These are phyloP conservation scores for Flagelloscypha sp. DNA, from an alignment of 768 basidiomycete genomes.

Conservation along the genomic window DNA sequence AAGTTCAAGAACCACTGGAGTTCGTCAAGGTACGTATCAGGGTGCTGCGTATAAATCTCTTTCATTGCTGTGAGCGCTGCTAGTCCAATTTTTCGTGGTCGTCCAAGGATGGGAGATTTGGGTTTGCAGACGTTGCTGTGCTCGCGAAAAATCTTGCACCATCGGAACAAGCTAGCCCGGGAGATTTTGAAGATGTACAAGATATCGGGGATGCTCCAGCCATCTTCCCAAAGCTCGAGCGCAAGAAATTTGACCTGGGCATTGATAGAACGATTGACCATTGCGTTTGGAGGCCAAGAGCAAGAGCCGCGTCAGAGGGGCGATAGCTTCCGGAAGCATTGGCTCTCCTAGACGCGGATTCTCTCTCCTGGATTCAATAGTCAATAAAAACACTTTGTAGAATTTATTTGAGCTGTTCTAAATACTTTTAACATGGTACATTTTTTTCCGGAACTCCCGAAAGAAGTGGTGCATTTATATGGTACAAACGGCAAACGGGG, in stretches of 20 bases:
- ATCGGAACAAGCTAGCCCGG: slow-evolving; percentile 16
- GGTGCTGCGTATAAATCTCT: slow-evolving; percentile 10
- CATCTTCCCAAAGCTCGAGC: slow-evolving; percentile 15
- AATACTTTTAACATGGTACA: too few relatives aligned
- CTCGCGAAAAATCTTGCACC: slow-evolving; percentile 16
- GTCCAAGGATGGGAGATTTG: slow-evolving; percentile 15
- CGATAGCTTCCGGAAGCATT: too few relatives aligned
- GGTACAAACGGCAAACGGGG: too few relatives aligned
- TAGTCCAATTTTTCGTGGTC: slow-evolving; percentile 11
- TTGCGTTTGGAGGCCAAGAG: too few relatives aligned
- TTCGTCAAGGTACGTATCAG: slow-evolving; percentile 16
- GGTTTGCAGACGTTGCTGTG: slow-evolving; percentile 8
- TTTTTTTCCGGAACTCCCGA: too few relatives aligned
- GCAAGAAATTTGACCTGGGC: slow-evolving; percentile 19
- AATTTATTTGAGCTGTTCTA: too few relatives aligned
- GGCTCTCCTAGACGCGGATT: too few relatives aligned
- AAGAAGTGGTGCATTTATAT: too few relatives aligned
- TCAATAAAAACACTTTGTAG: too few relatives aligned
- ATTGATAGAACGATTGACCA: slow-evolving; percentile 18
- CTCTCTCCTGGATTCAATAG: too few relatives aligned
- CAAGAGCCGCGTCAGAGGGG: too few relatives aligned
- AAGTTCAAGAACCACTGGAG: slow-evolving; percentile 15
- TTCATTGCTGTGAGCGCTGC: slow-evolving; percentile 15
- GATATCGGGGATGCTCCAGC: slow-evolving; percentile 16
- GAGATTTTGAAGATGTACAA: slow-evolving; percentile 17